Percentiles rank a stretch among this genome's conserved stretches.
Evolutionary conservation across 208 protist genomes (phyloP).

Genomic region (Dictyostelium gargantuum): DNA sequence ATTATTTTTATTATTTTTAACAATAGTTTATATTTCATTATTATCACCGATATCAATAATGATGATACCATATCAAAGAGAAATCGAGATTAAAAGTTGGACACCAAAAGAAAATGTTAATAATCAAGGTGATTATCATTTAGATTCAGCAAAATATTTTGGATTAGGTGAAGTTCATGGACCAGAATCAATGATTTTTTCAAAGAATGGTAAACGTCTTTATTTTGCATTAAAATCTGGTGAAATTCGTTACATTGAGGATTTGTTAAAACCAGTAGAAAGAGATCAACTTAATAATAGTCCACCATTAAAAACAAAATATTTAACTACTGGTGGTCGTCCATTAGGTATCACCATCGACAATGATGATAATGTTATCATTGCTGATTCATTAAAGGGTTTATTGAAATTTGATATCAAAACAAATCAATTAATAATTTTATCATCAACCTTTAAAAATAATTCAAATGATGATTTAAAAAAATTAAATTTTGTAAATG

Average conservation of each 20-base stretch:
- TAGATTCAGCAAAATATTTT: not conserved
- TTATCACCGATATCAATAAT: not conserved
- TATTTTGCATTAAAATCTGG: conserved; percentile 22
- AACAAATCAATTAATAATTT: not conserved
- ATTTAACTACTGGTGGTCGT: not conserved
- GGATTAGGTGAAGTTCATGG: not conserved
- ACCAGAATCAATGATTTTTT: not conserved
- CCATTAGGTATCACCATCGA: conserved; percentile 26
- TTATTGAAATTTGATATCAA: not conserved
- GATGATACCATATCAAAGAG: not conserved
- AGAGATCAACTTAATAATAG: not conserved
- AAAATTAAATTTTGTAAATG: conserved; percentile 38
- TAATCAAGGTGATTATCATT: not conserved
- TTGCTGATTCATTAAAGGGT: conserved; percentile 36
- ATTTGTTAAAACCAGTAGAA: not conserved
- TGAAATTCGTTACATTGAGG: not conserved
- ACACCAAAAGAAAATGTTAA: not conserved
- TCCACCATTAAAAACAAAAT: not conserved
- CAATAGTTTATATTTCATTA: not conserved
- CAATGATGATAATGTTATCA: conserved; percentile 33
- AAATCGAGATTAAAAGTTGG: not conserved
- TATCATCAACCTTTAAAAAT: not conserved
- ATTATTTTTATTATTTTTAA: not conserved
- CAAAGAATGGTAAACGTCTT: not conserved
- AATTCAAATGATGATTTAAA: not conserved